Percentiles rank a stretch among this genome's conserved stretches.
These are phyloP conservation scores for Coemansia sp. DNA, from an alignment of 192 early-diverging fungal species.

Conservation along the genomic window DNA sequence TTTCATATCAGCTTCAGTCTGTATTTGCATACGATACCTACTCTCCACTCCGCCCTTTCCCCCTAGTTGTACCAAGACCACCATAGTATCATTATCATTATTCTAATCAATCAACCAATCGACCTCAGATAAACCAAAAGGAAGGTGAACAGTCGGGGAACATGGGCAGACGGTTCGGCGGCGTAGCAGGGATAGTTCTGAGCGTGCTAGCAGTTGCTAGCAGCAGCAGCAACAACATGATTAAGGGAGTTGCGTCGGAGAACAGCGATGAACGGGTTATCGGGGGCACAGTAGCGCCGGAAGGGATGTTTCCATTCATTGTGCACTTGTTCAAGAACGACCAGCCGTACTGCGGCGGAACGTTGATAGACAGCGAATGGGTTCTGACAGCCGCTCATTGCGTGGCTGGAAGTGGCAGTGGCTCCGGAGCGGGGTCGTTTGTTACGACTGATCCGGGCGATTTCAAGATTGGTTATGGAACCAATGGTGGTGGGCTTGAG, in stretches of 20 bases:
- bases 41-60: background rate
- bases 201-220: background rate
- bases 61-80: background rate
- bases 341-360: slow-evolving; percentile 42
- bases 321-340: slow-evolving; percentile 48
- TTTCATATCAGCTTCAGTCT: background rate
- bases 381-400: slow-evolving; percentile 57
- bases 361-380: slow-evolving; percentile 44
- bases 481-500: slow-evolving; percentile 16
- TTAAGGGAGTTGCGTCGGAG: background rate
- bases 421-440: slow-evolving; percentile 27
- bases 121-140: no score
- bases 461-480: slow-evolving; percentile 40
- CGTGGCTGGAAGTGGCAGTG: slow-evolving; percentile 18
- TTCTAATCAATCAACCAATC: no score
- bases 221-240: background rate
- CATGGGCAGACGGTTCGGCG: background rate
- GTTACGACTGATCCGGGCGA: slow-evolving; percentile 2
- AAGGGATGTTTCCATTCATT: slow-evolving; percentile 41
- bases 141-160: no score
- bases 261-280: slow-evolving; percentile 22
- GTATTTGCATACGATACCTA: background rate
- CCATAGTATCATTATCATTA: background rate
- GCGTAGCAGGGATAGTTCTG: background rate
- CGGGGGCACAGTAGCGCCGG: slow-evolving; percentile 34